Conservation (phyloP, 2,329 filamentous ascomycete species). For the Penicillium capsulatum region DNA sequence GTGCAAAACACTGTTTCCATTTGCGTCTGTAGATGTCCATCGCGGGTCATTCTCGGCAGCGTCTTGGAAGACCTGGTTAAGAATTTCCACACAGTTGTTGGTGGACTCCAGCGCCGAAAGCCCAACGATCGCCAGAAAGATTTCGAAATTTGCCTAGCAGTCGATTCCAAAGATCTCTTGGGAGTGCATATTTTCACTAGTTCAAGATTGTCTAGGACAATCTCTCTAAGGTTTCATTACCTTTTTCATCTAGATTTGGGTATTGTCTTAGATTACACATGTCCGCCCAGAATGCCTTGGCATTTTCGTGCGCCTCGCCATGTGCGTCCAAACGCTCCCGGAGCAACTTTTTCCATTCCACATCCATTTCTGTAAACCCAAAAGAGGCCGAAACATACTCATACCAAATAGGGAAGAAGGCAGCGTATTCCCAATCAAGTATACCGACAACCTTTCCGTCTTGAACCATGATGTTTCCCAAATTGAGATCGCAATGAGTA, state of each 20-base stretch:
- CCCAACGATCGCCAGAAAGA: too few relatives aligned
- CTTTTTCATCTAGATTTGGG: conserved; percentile 18
- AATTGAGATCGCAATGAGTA: conserved; percentile 11
- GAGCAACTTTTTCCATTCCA: conserved; percentile 24
- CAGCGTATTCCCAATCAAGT: conserved; percentile 32
- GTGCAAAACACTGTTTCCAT: too few relatives aligned
- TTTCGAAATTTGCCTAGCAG: too few relatives aligned
- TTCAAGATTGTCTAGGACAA: conserved; percentile 1
- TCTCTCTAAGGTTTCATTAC: conserved; percentile 3
- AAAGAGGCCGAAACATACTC: conserved; percentile 34
- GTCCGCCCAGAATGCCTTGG: conserved; percentile 20
- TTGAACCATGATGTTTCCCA: conserved; percentile 8
- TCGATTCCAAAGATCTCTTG: too few relatives aligned
- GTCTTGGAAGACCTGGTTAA: too few relatives aligned
- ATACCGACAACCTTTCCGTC: conserved; percentile 24
- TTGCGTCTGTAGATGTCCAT: too few relatives aligned
- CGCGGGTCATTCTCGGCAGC: too few relatives aligned
- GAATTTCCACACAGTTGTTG: too few relatives aligned
- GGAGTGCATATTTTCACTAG: not conserved
- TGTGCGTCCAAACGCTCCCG: conserved; percentile 15
- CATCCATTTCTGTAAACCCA: conserved; percentile 14
- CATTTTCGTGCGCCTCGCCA: conserved; percentile 17
- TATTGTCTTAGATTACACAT: conserved; percentile 17
- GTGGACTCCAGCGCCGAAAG: too few relatives aligned
- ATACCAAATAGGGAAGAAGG: conserved; percentile 28